Evolutionary conservation across 371 early-diverging fungal species (phyloP), one percentile per base, ranked within the genome.

Genomic region (Circinella umbellata): DNA sequence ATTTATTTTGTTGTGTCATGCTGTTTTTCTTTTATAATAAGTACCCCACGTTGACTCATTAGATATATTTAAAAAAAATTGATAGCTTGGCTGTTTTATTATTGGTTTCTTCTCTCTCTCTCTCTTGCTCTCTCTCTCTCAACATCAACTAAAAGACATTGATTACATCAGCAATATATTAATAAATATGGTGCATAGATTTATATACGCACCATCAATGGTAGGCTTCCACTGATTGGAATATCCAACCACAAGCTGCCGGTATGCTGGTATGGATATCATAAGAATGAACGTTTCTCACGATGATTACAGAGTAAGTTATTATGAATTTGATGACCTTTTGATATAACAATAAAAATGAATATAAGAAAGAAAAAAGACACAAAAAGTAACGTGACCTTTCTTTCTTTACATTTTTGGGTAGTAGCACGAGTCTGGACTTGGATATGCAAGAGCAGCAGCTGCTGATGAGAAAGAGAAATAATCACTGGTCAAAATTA

Each of bases 221-320:
- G 95, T 78, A 93, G 55, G 83, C 93, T 49, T 72, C 86, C 27
- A 84, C 94, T 67, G 83, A 86, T 63, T 88, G 92, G 66, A 88
- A 86, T 73, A 72, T 86, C 48, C 84, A 89, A 67, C 90, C 90
- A 9, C 70, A 71, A 42, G 86, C 83, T 49, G 78, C 83, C 53
- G 91, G 95, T 72, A 91, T 72, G 92, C 93, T 13, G 99, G 99
- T 64, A 94, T 99, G 95, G 95, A 93, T 78, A 92, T 99, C 69
- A 93, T 93, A 60, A 92, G 99, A 73, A 92, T 92, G 91, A 96
- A 96, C 87, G 96, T 96, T 65, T 95, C 95, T 66, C 97, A 96
- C 79, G 97, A 96, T 66, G 82, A 90, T 53, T 93, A 96, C 77
- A 93, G 90, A 37, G 77, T 72, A 77, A 63, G 70, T 62, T 38